These are phyloP conservation scores for Stachybotrys elegans DNA, from an alignment of 2,329 filamentous ascomycete genomes.

Conservation along the genomic window DNA sequence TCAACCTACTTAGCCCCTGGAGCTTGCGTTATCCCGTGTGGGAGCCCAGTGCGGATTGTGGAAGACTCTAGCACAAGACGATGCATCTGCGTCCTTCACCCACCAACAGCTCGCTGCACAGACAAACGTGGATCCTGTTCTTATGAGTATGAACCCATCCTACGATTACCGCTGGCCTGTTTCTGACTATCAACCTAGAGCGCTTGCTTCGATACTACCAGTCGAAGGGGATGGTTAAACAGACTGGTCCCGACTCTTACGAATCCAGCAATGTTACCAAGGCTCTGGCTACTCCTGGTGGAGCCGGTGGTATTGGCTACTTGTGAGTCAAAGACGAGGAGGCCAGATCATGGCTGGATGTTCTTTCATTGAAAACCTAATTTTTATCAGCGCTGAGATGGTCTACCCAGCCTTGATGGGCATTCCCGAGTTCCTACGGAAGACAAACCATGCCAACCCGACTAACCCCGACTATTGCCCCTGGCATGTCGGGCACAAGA, in stretches of 20 bases:
- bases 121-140: neutral
- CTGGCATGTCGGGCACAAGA: slow-evolving; percentile 1
- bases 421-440: neutral
- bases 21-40: neutral
- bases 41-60: neutral
- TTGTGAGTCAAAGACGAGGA: neutral
- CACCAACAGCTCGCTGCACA: neutral
- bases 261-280: neutral
- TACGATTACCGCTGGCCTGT: too few species aligned
- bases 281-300: neutral
- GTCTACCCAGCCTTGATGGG: neutral
- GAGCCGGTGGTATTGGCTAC: neutral
- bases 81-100: neutral
- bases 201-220: neutral
- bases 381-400: neutral
- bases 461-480: slow-evolving; percentile 1
- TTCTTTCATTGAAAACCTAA: too few species aligned
- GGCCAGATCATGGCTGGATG: too few species aligned
- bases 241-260: neutral
- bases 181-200: neutral
- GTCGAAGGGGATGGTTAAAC: neutral
- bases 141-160: neutral
- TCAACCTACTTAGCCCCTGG: neutral
- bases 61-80: neutral
- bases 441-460: slow-evolving; percentile 1